These are phyloP conservation scores for Populus pruinosa DNA, from an alignment of 345 rosid species.

Conservation along the genomic window DNA sequence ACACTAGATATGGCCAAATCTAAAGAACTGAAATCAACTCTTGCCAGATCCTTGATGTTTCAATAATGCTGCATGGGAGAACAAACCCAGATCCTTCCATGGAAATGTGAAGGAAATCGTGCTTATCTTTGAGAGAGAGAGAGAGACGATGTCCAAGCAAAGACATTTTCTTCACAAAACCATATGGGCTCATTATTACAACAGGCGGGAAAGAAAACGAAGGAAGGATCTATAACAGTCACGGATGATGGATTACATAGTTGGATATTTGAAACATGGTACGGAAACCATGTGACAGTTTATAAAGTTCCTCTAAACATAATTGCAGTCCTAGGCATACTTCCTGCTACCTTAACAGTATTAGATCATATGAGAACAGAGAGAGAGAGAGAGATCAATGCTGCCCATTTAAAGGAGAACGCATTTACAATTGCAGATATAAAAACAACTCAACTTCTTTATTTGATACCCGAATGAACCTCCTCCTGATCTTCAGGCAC, in stretches of 20 bases:
- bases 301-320: not conserved
- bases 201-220: not conserved
- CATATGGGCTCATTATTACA: not conserved
- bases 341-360: not conserved
- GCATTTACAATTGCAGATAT: slow-evolving; percentile 18
- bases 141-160: not conserved
- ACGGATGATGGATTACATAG: not conserved
- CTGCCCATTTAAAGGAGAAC: slow-evolving; percentile 6
- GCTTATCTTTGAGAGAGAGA: not conserved
- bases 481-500: slow-evolving; percentile 31
- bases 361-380: not conserved
- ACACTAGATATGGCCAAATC: too few species aligned
- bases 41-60: too few species aligned
- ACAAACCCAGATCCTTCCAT: not conserved
- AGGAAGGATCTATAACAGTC: not conserved
- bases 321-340: not conserved
- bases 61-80: not conserved
- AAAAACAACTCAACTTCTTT: not conserved
- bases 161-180: not conserved
- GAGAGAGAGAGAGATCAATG: not conserved
- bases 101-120: not conserved
- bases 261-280: not conserved
- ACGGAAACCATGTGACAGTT: not conserved
- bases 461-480: not conserved
- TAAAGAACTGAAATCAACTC: too few species aligned